These are phyloP conservation scores for Durio zibethinus DNA, from an alignment of 345 rosid genomes.

Conservation along the genomic window DNA sequence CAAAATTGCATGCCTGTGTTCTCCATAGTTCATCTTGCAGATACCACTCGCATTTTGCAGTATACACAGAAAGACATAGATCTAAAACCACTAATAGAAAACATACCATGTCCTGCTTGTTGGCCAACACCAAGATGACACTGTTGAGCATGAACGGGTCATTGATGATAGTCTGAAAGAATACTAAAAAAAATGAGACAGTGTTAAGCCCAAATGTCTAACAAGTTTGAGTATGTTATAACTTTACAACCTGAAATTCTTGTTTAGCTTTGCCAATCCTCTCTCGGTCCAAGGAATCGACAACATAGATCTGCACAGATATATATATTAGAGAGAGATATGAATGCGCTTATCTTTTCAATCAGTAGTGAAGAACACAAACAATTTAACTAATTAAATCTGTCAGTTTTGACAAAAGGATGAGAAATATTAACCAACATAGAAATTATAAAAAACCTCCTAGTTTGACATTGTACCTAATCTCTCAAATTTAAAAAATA, in stretches of 20 bases:
- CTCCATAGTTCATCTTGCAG: background rate
- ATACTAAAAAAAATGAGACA: conserved; percentile 19
- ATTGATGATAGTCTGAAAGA: conserved; percentile 78
- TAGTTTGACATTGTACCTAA: background rate
- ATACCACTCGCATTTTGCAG: background rate
- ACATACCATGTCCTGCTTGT: conserved; percentile 98
- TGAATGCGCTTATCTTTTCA: background rate
- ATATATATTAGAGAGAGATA: background rate
- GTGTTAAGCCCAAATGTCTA: conserved; percentile 14
- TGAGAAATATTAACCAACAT: background rate
- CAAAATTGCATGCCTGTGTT: background rate
- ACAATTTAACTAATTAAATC: background rate
- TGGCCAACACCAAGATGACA: conserved; percentile 92
- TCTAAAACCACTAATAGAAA: conserved; percentile 8
- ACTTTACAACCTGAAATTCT: conserved; percentile 83
- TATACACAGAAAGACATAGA: background rate
- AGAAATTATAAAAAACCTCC: background rate
- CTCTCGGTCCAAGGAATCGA: conserved; percentile 97
- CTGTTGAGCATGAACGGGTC: conserved; percentile 98
- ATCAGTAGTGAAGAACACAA: background rate
- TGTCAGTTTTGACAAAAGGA: background rate
- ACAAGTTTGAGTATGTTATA: conserved; percentile 15
- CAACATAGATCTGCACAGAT: conserved; percentile 77
- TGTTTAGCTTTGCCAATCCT: conserved; percentile 86
- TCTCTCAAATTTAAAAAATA: background rate